Conservation (phyloP, 768 basidiomycete species). For the Naganishia randhawae region DNA sequence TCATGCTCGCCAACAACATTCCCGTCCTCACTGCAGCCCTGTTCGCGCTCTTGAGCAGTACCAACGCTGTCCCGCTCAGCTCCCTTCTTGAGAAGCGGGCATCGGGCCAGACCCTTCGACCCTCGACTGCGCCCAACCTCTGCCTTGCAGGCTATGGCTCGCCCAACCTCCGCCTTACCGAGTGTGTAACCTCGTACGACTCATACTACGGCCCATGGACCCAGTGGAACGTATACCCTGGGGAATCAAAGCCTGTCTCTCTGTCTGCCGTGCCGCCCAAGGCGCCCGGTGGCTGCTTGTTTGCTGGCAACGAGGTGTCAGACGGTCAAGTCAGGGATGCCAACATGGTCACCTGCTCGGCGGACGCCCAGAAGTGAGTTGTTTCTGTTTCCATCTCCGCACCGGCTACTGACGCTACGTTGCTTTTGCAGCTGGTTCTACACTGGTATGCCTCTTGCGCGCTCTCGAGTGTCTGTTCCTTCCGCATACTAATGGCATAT, state of each 20-base stretch:
- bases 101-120: conserved; percentile 13
- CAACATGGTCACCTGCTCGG: background rate
- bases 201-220: conserved; percentile 11
- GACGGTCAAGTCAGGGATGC: background rate
- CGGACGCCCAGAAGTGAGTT: conserved; percentile 5
- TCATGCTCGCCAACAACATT: conserved; percentile 22
- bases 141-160: conserved; percentile 14
- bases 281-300: background rate
- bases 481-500: no score
- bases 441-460: no score
- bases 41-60: conserved; percentile 3
- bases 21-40: conserved; percentile 21
- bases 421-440: conserved; percentile 29
- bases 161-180: conserved; percentile 12
- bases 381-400: conserved; percentile 11
- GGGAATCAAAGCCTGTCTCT: background rate
- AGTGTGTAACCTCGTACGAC: conserved; percentile 13
- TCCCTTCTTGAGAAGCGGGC: conserved; percentile 7
- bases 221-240: conserved; percentile 8
- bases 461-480: no score
- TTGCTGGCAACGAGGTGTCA: background rate
- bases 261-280: background rate
- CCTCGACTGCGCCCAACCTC: conserved; percentile 21
- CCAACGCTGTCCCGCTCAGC: conserved; percentile 13
- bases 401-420: background rate